phyloP scores from a whole-genome alignment of 139 green algal genomes.

The Chlorella sp. region DNA sequence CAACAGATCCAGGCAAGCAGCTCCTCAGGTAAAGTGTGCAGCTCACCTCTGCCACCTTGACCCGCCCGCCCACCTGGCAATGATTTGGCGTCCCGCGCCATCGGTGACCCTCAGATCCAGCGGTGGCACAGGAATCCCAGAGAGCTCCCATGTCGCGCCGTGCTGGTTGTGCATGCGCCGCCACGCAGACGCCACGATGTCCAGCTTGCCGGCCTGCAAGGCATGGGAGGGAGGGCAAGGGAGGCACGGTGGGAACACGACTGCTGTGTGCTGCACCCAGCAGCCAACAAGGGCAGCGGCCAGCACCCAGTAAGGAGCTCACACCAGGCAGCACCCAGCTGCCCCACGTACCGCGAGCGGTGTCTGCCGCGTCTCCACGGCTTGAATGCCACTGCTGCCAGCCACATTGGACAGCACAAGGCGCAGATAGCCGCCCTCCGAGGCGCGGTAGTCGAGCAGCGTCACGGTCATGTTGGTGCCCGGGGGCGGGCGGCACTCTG shows the following conservation, averaged over 20 bases:
- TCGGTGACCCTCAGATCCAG: constrained; percentile 1
- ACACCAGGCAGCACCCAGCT: no score
- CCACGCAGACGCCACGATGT: background rate
- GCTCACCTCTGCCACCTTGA: background rate
- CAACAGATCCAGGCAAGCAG: no score
- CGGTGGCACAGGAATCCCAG: background rate
- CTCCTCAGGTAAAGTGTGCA: no score
- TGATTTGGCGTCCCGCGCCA: background rate
- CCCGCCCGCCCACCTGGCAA: background rate
- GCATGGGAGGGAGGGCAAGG: background rate
- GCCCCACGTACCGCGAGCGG: background rate
- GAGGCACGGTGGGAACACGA: background rate
- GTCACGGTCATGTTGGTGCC: background rate
- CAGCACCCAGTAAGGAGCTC: background rate
- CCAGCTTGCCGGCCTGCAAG: background rate
- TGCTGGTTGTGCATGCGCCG: constrained; percentile 1
- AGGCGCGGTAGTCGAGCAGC: background rate
- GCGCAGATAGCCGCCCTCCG: background rate
- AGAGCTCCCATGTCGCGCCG: background rate
- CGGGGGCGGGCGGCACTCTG: background rate
- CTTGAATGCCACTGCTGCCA: background rate
- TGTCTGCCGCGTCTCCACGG: background rate
- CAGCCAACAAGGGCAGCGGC: no score
- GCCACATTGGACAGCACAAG: background rate
- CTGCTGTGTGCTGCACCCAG: no score